A percentile compares a stretch with the other conserved stretches of the same genome.
Evolutionary conservation across 768 basidiomycete genomes (phyloP).

Genomic region (Tremella yokohamensis): DNA sequence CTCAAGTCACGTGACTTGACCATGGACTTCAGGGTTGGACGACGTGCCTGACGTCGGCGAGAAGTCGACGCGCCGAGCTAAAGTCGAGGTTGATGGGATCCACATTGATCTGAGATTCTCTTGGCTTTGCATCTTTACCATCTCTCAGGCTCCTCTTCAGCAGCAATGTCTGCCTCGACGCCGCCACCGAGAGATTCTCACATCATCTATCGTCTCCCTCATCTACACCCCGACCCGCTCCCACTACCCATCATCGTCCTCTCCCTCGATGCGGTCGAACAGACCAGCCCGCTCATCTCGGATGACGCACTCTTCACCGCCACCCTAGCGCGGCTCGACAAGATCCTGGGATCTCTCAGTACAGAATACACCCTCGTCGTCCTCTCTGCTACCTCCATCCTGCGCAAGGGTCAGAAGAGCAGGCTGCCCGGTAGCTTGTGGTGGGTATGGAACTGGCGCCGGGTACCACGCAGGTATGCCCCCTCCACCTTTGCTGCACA

Average conservation of each 20-base stretch:
- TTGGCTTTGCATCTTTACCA: too few species aligned
- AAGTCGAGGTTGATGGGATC: too few species aligned
- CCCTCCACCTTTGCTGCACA: neutral
- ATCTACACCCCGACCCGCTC: neutral
- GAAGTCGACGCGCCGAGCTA: too few species aligned
- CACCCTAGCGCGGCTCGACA: neutral
- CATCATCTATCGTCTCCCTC: slow-evolving; percentile 11
- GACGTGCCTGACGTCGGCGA: too few species aligned
- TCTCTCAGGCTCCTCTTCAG: too few species aligned
- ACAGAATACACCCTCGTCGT: slow-evolving; percentile 33
- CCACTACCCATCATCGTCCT: slow-evolving; percentile 10
- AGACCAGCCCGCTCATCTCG: neutral
- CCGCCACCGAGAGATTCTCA: too few species aligned
- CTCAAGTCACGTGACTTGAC: too few species aligned
- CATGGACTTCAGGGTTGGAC: too few species aligned
- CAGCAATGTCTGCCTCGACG: too few species aligned
- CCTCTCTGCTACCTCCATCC: slow-evolving; percentile 18
- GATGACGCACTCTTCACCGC: slow-evolving; percentile 3
- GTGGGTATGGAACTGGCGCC: slow-evolving; percentile 30
- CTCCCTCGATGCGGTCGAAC: slow-evolving; percentile 7
- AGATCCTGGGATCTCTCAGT: slow-evolving; percentile 13
- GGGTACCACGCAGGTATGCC: slow-evolving; percentile 31
- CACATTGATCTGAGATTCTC: neutral
- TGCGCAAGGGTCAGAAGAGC: slow-evolving; percentile 10
- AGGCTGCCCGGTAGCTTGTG: slow-evolving; percentile 24